These are phyloP conservation scores for Pseudogymnoascus sp. DNA, from an alignment of 2,329 filamentous ascomycete species.

Conservation along the genomic window DNA sequence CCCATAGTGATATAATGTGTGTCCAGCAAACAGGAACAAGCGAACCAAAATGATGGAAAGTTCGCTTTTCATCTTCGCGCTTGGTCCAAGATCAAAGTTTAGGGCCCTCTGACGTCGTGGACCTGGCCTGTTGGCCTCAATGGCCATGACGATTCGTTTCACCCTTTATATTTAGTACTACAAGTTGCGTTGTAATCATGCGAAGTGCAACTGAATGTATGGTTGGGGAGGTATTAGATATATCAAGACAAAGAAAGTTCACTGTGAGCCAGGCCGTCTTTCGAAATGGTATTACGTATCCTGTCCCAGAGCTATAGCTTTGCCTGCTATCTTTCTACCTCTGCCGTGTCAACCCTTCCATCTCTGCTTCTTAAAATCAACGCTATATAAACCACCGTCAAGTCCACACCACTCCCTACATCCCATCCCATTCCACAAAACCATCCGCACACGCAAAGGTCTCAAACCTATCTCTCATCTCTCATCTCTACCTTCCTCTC, in stretches of 20 bases:
- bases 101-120: conserved; percentile 57
- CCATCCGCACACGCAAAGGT: not conserved
- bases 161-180: conserved; percentile 45
- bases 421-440: not conserved
- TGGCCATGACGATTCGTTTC: conserved; percentile 57
- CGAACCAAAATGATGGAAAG: conserved; percentile 18
- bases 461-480: not conserved
- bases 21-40: not conserved
- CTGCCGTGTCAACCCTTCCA: not conserved
- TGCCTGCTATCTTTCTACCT: not conserved
- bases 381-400: not conserved
- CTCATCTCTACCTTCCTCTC: not conserved
- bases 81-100: conserved; percentile 47
- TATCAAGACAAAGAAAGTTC: not conserved
- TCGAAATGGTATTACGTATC: conserved; percentile 8
- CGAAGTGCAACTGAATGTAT: not conserved
- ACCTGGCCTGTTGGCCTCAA: conserved; percentile 25
- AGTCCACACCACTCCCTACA: not conserved
- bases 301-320: not conserved
- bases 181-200: not conserved
- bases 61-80: conserved; percentile 42
- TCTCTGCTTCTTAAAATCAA: not conserved
- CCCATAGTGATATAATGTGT: not conserved
- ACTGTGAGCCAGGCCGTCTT: not conserved
- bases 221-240: not conserved